Conservation (phyloP, 2,329 filamentous ascomycete genomes). For the Rhynchosporium secalis region DNA sequence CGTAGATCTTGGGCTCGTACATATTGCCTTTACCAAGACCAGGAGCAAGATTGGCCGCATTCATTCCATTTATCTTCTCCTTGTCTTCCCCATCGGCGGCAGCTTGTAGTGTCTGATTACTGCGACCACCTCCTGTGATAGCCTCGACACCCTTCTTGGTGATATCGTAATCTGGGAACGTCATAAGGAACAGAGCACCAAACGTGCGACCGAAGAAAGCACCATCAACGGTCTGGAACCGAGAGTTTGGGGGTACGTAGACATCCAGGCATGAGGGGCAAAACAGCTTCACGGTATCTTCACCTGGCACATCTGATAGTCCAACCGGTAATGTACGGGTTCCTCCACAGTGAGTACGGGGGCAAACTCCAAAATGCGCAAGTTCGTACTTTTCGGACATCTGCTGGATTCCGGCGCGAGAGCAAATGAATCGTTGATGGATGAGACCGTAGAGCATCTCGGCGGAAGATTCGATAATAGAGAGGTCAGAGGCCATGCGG, state of each 20-base stretch:
- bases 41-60: conserved; percentile 82
- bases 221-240: conserved; percentile 95
- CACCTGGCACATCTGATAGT: conserved; percentile 88
- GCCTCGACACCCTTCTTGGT: conserved; percentile 66
- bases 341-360: conserved; percentile 88
- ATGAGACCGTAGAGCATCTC: conserved; percentile 98
- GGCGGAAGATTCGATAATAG: conserved; percentile 95
- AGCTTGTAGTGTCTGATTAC: conserved; percentile 38
- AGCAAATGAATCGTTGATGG: conserved; percentile 98
- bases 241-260: conserved; percentile 94
- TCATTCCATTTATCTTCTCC: conserved; percentile 78
- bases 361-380: conserved; percentile 92
- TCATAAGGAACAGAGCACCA: conserved; percentile 95
- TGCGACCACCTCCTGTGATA: conserved; percentile 44
- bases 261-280: conserved; percentile 96
- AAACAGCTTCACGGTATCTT: conserved; percentile 98
- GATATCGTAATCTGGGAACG: conserved; percentile 93
- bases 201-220: conserved; percentile 99
- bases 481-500: conserved; percentile 87
- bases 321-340: conserved; percentile 91
- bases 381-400: conserved; percentile 99
- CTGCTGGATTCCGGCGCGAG: conserved; percentile 91
- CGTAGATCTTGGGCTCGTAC: conserved; percentile 95
- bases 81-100: conserved; percentile 46
- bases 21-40: conserved; percentile 80